Conservation (phyloP, 805 yeast genomes). For the Lachancea mirantina region DNA sequence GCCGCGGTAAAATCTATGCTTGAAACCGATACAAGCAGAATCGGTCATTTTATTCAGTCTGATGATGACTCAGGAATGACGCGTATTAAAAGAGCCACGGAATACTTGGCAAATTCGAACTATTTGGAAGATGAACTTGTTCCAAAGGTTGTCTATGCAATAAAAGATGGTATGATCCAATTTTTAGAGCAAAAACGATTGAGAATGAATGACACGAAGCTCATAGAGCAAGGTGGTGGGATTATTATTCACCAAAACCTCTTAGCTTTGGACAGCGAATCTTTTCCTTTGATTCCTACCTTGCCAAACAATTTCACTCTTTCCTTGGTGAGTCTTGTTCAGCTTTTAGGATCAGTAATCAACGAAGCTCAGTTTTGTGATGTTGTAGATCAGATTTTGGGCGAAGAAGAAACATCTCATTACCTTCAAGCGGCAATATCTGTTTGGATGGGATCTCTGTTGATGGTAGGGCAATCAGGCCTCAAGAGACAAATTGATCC, state of each 20-base stretch:
- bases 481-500: too few relatives aligned
- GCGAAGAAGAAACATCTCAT: background rate
- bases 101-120: slow-evolving; percentile 4
- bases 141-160: background rate
- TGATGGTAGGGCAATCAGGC: slow-evolving; percentile 23
- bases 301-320: slow-evolving; percentile 20
- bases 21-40: background rate
- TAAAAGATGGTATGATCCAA: background rate
- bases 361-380: background rate
- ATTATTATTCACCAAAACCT: slow-evolving; percentile 12
- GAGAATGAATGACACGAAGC: slow-evolving; percentile 6
- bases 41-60: slow-evolving; percentile 11
- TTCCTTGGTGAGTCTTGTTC: slow-evolving; percentile 14
- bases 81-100: slow-evolving; percentile 11
- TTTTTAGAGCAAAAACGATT: slow-evolving; percentile 7
- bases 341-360: slow-evolving; percentile 15
- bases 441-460: slow-evolving; percentile 35
- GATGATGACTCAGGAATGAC: slow-evolving; percentile 11
- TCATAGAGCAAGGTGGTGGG: slow-evolving; percentile 18
- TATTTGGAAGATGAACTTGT: slow-evolving; percentile 5
- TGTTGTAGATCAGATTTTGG: slow-evolving; percentile 1
- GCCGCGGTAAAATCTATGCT: slow-evolving; percentile 1
- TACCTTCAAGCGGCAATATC: slow-evolving; percentile 15
- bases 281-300: slow-evolving; percentile 16
- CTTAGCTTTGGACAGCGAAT: slow-evolving; percentile 5